phyloP scores from a whole-genome alignment of 345 rosid genomes.

The Syzygium aromaticum region DNA sequence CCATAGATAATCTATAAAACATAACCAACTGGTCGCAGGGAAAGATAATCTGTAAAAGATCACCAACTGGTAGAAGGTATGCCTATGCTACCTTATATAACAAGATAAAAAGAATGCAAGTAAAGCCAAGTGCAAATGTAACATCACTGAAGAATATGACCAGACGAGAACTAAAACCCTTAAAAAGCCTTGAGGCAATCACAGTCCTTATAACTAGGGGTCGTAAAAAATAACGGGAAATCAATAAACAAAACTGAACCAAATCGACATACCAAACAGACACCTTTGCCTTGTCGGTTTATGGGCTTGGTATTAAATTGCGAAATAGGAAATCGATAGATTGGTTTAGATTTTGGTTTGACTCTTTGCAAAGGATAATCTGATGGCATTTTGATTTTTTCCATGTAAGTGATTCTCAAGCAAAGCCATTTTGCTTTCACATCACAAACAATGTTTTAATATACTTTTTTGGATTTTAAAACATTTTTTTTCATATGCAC shows the following conservation, averaged over 20 bases:
- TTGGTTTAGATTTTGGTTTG: background rate
- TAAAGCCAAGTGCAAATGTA: background rate
- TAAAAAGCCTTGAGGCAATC: background rate
- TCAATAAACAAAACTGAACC: background rate
- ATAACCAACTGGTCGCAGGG: background rate
- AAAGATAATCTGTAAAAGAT: background rate
- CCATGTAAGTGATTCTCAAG: background rate
- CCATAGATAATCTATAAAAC: background rate
- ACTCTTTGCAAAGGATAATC: background rate
- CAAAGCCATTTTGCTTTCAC: background rate
- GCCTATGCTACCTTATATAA: background rate
- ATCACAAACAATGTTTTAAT: background rate
- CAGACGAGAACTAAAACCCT: background rate
- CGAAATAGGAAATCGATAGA: background rate
- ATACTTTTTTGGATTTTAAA: background rate
- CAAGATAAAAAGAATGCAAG: background rate
- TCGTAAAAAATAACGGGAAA: background rate
- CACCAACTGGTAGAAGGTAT: background rate
- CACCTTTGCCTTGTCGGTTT: background rate
- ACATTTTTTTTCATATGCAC: background rate
- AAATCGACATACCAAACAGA: background rate
- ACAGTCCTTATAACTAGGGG: background rate
- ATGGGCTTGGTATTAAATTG: background rate
- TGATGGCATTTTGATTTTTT: background rate
- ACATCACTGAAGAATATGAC: background rate